Evolutionary conservation across 192 early-diverging fungal species (phyloP), one percentile per base, ranked within the genome.

Genomic region (Entrophospora sp.): DNA sequence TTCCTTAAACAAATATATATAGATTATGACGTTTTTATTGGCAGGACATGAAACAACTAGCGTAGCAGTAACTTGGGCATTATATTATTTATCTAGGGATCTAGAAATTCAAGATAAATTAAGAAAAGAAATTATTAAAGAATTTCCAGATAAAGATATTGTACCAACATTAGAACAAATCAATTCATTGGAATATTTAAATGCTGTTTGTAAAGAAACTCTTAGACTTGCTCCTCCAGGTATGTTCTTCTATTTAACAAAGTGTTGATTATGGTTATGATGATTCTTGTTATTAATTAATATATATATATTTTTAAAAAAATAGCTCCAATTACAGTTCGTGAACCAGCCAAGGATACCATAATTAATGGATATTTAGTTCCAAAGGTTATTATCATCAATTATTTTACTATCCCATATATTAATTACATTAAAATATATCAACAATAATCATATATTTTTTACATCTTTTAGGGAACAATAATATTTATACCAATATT

Each of bases 11-110:
- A n/a, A n/a, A n/a, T n/a, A n/a, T n/a, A n/a, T n/a, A n/a, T n/a
- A 84, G 44, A 77, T n/a, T n/a, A 46, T 84, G 66, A 84, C 79
- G 2, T 83, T 84, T 57, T 63, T 84, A 30, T 79, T 75, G 2
- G 83, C 83, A n/a, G 83, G 83, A 22, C 83, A 84, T 52, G 83
- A 84, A 67, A 84, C 83, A 3, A 83, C 83, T 0, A 74, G 73
- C 22, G 74, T 80, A 6, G 69, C 77, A 0, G 58, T 79, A 9
- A 76, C 71, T 14, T 84, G 83, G 83, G 74, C 76, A 52, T 71
- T 84, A 30, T 69, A 79, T 55, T 61, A 79, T 38, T 67, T 84
- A 30, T 78, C 83, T 20, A 61, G 68, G 28, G 14, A 83, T 30
- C 79, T 57, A 6, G 61, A 72, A 1, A 43, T 75, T 14, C 81